Evolutionary conservation across 2,329 filamentous ascomycete genomes (phyloP).

Genomic region (Alternaria sp.): DNA sequence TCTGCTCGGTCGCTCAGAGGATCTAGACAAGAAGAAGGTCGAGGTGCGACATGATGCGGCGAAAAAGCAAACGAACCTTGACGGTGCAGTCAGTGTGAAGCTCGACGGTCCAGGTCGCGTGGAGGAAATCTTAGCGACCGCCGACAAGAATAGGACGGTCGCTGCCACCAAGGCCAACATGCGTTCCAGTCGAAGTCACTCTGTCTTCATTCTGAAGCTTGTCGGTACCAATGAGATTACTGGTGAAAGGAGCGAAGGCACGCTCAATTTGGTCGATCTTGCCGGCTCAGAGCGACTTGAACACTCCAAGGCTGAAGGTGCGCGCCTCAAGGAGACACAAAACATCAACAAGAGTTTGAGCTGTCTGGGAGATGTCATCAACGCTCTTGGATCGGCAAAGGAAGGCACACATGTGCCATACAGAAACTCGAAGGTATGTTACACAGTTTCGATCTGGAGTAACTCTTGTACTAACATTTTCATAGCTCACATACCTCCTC

Average conservation of each 20-base stretch:
- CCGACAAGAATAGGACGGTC: slow-evolving; percentile 86
- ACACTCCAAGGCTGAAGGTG: slow-evolving; percentile 85
- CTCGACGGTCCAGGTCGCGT: slow-evolving; percentile 84
- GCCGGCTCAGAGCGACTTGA: slow-evolving; percentile 92
- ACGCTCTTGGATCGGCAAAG: slow-evolving; percentile 84
- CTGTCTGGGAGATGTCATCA: slow-evolving; percentile 93
- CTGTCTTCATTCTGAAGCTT: slow-evolving; percentile 87
- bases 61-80: slow-evolving; percentile 82
- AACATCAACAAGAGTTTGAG: slow-evolving; percentile 96
- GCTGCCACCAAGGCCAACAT: slow-evolving; percentile 98
- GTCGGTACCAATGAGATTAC: slow-evolving; percentile 75
- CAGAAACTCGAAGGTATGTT: slow-evolving; percentile 84
- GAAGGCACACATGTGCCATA: slow-evolving; percentile 86
- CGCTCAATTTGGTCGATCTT: slow-evolving; percentile 93
- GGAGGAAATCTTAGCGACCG: slow-evolving; percentile 79
- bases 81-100: slow-evolving; percentile 78
- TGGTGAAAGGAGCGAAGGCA: slow-evolving; percentile 87
- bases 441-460: not conserved
- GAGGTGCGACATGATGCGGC: slow-evolving; percentile 87
- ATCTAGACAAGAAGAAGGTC: slow-evolving; percentile 81
- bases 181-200: slow-evolving; percentile 92
- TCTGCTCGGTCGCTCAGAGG: slow-evolving; percentile 75
- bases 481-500: slow-evolving; percentile 84
- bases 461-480: slow-evolving; percentile 16
- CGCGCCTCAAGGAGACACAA: slow-evolving; percentile 90